Evolutionary conservation across 1,139 yeast species (phyloP), one percentile per base, ranked within the genome.

Genomic region (Sugiyamaella grinbergsii): DNA sequence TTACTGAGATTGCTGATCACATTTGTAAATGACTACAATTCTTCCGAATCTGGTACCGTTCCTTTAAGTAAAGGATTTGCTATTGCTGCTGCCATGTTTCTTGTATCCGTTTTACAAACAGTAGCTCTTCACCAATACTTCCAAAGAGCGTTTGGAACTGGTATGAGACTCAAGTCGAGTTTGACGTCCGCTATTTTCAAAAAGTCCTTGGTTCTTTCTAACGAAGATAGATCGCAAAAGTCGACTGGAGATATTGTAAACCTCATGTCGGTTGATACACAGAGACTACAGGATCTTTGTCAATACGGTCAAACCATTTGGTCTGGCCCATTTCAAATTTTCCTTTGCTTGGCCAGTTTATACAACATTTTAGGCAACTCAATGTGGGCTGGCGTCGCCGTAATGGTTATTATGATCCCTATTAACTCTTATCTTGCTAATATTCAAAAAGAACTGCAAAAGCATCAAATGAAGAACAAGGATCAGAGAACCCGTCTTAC

Each of bases 171-270:
- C 55, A 88, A 85, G 67, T 80, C 96, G 23, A 79, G 95, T 0
- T 74, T 93, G 61, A 87, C 87, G 1, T 78, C 95, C 1, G 77
- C 87, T 16, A 81, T 93, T 53, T 94, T 90, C 70, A 77, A 83
- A 60, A 93, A 93, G 68, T 76, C 97, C 0, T 73, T 94, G 56
- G 80, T 79, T 6, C 76, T 94, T 54, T 88, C 96, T 2, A 86
- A 83, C 61, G 97, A 93, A 64, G 85, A 95, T 6, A 83, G 88
- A 51, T 85, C 81, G 51, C 76, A 79, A 49, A 82, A 89, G 47
- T 80, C 89, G 23, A 89, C 96, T n/a, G 98, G 98, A 67, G 98
- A 94, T 66, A 89, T 94, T 62, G 98, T 93, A 50, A 93, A 94
- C 64, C 76, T 93, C 63, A 91, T 91, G 98, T 85, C 97, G 47